Evolutionary conservation across 768 basidiomycete genomes (phyloP).

Genomic region (Baorangia bicolor): DNA sequence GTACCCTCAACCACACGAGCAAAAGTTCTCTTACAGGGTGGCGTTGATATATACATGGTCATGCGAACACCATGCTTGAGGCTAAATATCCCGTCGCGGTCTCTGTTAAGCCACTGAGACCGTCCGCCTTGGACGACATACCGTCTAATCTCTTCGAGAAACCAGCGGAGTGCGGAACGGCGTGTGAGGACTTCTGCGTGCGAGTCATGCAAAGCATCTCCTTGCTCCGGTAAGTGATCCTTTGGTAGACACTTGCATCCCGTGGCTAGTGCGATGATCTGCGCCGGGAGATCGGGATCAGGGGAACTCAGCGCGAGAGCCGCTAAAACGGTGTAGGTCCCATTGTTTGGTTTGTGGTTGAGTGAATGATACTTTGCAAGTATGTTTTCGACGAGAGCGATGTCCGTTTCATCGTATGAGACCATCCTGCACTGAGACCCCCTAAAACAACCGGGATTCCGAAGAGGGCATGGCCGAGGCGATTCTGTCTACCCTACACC

Average conservation of each 20-base stretch:
- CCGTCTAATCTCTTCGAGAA: constrained; percentile 62
- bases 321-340: constrained; percentile 66
- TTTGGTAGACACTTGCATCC: constrained; percentile 86
- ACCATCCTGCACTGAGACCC: constrained; percentile 4
- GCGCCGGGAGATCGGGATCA: constrained; percentile 26
- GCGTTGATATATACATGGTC: constrained; percentile 74
- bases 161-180: constrained; percentile 75
- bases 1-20: constrained; percentile 46
- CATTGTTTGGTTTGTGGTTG: constrained; percentile 48
- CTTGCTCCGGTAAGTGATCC: constrained; percentile 55
- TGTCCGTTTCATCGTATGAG: constrained; percentile 13
- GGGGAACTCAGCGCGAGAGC: constrained; percentile 47
- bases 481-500: constrained; percentile 8
- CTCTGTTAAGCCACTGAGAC: constrained; percentile 51
- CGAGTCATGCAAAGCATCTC: constrained; percentile 83
- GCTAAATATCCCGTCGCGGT: constrained; percentile 40
- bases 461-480: neutral
- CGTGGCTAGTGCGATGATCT: constrained; percentile 71
- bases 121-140: constrained; percentile 17
- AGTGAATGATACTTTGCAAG: constrained; percentile 45
- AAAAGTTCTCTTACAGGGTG: constrained; percentile 49
- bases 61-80: constrained; percentile 50
- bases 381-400: constrained; percentile 38
- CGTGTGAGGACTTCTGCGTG: constrained; percentile 94
- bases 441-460: neutral